These are phyloP conservation scores for Micractinium conductrix DNA, from an alignment of 139 green algal genomes.

Conservation along the genomic window DNA sequence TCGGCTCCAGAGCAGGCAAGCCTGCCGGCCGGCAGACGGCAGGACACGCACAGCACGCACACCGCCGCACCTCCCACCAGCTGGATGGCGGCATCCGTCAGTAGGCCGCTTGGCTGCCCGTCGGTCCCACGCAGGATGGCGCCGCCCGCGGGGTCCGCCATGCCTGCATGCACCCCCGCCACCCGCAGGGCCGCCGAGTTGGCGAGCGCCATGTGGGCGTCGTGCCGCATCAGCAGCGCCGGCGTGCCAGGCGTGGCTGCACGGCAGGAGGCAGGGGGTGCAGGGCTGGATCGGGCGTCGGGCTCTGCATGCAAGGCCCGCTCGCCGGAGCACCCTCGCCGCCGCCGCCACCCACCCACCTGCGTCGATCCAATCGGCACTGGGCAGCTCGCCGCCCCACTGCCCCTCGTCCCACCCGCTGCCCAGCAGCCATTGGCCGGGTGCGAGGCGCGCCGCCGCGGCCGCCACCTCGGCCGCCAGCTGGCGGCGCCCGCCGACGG, in stretches of 20 bases:
- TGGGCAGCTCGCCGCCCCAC: constrained; percentile 60
- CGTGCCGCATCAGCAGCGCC: constrained; percentile 58
- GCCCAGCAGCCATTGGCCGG: constrained; percentile 63
- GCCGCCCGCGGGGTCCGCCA: constrained; percentile 41
- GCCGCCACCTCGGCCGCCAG: constrained; percentile 32
- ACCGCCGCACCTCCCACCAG: constrained; percentile 18
- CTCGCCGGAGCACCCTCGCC: background rate
- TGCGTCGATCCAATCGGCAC: constrained; percentile 53
- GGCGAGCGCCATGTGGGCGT: constrained; percentile 69
- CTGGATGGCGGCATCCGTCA: constrained; percentile 43
- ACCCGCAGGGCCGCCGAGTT: constrained; percentile 59
- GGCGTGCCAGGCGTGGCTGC: constrained; percentile 26
- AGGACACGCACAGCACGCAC: no score
- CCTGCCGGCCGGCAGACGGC: no score
- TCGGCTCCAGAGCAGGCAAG: no score
- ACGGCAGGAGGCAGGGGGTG: background rate
- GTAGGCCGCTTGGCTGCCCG: constrained; percentile 52
- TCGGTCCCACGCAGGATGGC: constrained; percentile 30
- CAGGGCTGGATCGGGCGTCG: background rate
- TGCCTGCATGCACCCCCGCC: constrained; percentile 49
- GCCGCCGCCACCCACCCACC: background rate
- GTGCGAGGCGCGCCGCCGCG: background rate
- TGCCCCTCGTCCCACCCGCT: constrained; percentile 60
- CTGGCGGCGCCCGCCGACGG: constrained; percentile 28
- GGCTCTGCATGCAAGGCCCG: background rate